Percentiles rank a stretch among this genome's conserved stretches.
Evolutionary conservation across 2,329 filamentous ascomycete species (phyloP).

Genomic region (Raffaelea ambrosiae): DNA sequence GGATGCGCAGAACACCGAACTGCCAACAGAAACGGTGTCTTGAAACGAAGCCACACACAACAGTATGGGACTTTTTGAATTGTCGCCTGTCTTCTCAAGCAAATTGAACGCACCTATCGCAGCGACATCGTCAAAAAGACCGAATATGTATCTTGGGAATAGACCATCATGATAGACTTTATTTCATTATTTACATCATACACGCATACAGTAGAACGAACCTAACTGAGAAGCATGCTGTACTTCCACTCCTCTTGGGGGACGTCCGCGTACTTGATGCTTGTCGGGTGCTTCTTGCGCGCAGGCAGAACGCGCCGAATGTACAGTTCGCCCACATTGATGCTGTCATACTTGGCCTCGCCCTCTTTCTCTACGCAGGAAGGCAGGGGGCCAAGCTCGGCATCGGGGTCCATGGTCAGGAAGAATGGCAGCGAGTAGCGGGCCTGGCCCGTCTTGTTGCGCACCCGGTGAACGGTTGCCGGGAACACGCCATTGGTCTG

Average conservation of each 20-base stretch:
- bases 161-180: too few species aligned
- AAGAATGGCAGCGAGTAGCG: slow-evolving; percentile 50
- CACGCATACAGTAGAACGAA: too few species aligned
- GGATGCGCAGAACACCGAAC: background rate
- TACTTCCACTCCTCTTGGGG: slow-evolving; percentile 3
- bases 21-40: too few species aligned
- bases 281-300: slow-evolving; percentile 3
- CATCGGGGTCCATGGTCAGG: slow-evolving; percentile 37
- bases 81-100: too few species aligned
- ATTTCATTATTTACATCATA: too few species aligned
- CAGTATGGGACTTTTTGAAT: too few species aligned
- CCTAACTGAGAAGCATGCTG: background rate
- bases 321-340: slow-evolving; percentile 3
- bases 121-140: too few species aligned
- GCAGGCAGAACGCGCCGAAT: slow-evolving; percentile 1
- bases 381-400: background rate
- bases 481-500: slow-evolving; percentile 40
- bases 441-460: slow-evolving; percentile 29
- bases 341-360: background rate
- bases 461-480: slow-evolving; percentile 40
- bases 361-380: background rate
- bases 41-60: too few species aligned
- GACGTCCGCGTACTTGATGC: slow-evolving; percentile 2
- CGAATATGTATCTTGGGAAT: too few species aligned
- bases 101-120: too few species aligned